phyloP scores from a whole-genome alignment of 805 yeast genomes.

The Starmerella sp. region DNA sequence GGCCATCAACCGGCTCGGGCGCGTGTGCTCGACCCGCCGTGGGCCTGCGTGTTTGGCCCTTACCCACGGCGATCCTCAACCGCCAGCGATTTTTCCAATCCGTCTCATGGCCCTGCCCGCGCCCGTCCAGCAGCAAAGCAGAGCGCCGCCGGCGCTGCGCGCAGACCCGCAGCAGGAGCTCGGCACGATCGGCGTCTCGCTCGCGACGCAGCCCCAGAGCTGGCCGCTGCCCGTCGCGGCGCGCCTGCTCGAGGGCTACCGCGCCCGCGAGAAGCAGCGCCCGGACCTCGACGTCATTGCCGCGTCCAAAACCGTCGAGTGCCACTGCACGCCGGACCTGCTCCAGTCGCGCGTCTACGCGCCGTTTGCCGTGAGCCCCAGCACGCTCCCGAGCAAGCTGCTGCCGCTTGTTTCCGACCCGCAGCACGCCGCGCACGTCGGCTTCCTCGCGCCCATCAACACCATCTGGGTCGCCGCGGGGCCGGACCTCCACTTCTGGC shows the following conservation, averaged over 20 bases:
- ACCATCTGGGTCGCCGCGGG: conserved; percentile 82
- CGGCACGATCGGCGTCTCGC: conserved; percentile 20
- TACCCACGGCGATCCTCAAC: not conserved
- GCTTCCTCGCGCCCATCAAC: conserved; percentile 66
- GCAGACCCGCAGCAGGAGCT: conserved; percentile 18
- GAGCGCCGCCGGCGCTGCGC: conserved; percentile 4
- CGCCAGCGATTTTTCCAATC: not conserved
- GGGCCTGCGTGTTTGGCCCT: not conserved
- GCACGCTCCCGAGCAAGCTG: conserved; percentile 16
- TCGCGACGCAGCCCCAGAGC: conserved; percentile 18
- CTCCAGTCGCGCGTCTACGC: conserved; percentile 9
- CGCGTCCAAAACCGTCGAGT: conserved; percentile 17
- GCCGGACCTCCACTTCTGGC: conserved; percentile 72
- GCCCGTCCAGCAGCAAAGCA: conserved; percentile 16
- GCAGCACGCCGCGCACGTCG: conserved; percentile 36
- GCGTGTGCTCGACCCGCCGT: too few species aligned
- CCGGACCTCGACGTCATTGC: conserved; percentile 22
- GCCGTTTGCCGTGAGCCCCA: conserved; percentile 16
- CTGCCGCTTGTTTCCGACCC: not conserved
- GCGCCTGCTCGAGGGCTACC: conserved; percentile 21
- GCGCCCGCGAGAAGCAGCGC: conserved; percentile 16
- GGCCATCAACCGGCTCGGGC: too few species aligned
- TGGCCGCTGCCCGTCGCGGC: conserved; percentile 23
- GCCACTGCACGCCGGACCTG: conserved; percentile 20
- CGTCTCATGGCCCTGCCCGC: conserved; percentile 20